phyloP scores from a whole-genome alignment of 345 rosid species.

The Dipteronia dyeriana region DNA sequence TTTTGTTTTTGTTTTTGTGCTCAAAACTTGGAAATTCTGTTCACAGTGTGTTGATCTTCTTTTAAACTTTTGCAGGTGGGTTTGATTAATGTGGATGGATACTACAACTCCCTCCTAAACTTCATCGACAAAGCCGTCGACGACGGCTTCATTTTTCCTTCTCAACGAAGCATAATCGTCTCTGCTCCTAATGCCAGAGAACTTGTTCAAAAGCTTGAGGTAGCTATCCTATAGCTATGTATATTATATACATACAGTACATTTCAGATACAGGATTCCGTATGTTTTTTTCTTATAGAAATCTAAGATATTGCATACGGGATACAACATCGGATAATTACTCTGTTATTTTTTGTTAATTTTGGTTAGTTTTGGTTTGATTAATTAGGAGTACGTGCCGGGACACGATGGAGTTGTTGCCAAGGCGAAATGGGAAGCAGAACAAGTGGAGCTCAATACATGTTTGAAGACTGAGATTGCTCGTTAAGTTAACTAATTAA shows the following conservation, averaged over 20 bases:
- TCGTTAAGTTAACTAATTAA: conserved; percentile 31
- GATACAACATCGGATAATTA: background rate
- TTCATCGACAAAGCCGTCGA: conserved; percentile 65
- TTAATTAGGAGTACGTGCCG: conserved; percentile 65
- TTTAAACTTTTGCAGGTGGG: conserved; percentile 39
- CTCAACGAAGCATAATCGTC: conserved; percentile 61
- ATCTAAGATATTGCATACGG: too few relatives aligned
- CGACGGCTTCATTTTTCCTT: conserved; percentile 54
- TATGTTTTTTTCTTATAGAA: too few relatives aligned
- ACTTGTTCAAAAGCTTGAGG: conserved; percentile 67
- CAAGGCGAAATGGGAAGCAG: conserved; percentile 59
- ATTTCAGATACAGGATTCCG: too few relatives aligned
- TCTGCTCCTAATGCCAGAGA: conserved; percentile 56
- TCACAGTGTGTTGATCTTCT: background rate
- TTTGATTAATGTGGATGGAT: conserved; percentile 57
- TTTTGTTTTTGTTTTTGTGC: background rate
- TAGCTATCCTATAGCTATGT: background rate
- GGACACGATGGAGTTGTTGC: conserved; percentile 50
- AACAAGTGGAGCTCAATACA: conserved; percentile 55
- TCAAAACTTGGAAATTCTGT: background rate
- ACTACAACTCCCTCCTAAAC: conserved; percentile 40
- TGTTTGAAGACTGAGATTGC: conserved; percentile 55
- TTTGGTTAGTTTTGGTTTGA: background rate
- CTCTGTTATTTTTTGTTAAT: background rate
- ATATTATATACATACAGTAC: too few relatives aligned